Base-by-base conservation (phyloP, 257 asterid species). In the Nicotiana paniculata region DNA sequence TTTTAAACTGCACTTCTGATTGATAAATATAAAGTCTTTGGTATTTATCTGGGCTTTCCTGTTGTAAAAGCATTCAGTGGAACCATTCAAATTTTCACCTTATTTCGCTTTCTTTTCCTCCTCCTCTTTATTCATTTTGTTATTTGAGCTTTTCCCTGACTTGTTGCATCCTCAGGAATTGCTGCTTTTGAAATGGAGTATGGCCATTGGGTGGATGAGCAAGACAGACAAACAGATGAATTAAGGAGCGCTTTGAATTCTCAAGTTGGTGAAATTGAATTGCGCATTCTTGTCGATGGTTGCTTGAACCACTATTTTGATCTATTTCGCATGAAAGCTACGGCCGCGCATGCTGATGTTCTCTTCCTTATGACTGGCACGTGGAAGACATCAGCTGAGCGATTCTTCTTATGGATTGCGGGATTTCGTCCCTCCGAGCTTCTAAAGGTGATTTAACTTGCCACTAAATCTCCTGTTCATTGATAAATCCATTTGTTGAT, bases 391-490 rank as follows among this genome's bases (percentile, higher is more conserved):
- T 81, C 97, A 9, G 97, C 93, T 17, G 99, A 94, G 67, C 96
- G 97, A 7, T 93, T 96, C 63, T 96, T 92, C 92, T 86, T 92
- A 79, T 93, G 99, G 99, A 96, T 96, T 2, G 99, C 97, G 18
- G 99, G 97, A 9, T 93, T 94, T 79, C 91, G 97, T 10, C 99
- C 98, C 39, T 93, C 99, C 1, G 97, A 93, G 64, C 92, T 94
- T 84, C 88, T 96, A 70, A 91, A 91, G 97, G 99, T 93, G 78
- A 88, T 51, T 26, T 75, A 51, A 51, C 46, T 26, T 75, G 21
- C 43, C 61, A 74, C 13, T 24, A 24, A 26, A 26, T 3, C 2
- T 51, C 79, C 58, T 75, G 46, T 15, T 75, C 79, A 28, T 74
- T 74, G 62, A 48, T 13, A 74, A 74, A 26, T 74, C 63, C 17